These are phyloP conservation scores for Cymbopogon citratus DNA, from an alignment of 176 grass and related monocot genomes.

Conservation along the genomic window DNA sequence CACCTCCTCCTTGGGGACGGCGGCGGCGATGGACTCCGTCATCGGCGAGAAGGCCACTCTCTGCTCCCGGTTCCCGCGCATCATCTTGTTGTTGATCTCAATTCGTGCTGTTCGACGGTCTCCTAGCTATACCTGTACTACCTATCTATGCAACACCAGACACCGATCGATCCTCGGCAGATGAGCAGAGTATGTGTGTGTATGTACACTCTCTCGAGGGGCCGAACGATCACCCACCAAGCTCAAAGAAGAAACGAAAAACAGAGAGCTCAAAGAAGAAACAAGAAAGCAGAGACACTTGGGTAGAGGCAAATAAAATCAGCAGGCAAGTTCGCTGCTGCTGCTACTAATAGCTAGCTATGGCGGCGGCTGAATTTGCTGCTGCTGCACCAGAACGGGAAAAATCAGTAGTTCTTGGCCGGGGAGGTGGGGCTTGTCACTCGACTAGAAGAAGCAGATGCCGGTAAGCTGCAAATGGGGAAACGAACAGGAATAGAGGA, in stretches of 20 bases:
- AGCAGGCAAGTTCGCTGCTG: too few relatives aligned
- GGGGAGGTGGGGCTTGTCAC: neutral
- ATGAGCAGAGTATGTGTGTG: neutral
- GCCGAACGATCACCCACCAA: neutral
- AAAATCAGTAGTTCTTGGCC: neutral
- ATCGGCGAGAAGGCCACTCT: constrained; percentile 33
- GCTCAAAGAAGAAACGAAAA: neutral
- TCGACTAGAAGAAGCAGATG: neutral
- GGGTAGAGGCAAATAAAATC: too few relatives aligned
- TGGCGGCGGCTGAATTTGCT: neutral
- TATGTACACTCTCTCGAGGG: neutral
- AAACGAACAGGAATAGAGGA: neutral
- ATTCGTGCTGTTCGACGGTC: too few relatives aligned
- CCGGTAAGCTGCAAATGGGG: neutral
- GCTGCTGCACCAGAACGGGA: neutral
- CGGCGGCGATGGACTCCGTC: constrained; percentile 14
- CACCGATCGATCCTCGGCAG: neutral
- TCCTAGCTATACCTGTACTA: neutral
- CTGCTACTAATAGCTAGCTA: too few relatives aligned
- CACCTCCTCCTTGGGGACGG: constrained; percentile 48
- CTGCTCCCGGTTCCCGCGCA: constrained; percentile 44
- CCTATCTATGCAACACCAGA: too few relatives aligned
- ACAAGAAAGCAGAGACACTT: too few relatives aligned
- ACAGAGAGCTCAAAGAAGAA: neutral
- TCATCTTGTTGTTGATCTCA: constrained; percentile 27